Conservation (phyloP, 2,329 filamentous ascomycete genomes). For the Pseudocercospora musae region DNA sequence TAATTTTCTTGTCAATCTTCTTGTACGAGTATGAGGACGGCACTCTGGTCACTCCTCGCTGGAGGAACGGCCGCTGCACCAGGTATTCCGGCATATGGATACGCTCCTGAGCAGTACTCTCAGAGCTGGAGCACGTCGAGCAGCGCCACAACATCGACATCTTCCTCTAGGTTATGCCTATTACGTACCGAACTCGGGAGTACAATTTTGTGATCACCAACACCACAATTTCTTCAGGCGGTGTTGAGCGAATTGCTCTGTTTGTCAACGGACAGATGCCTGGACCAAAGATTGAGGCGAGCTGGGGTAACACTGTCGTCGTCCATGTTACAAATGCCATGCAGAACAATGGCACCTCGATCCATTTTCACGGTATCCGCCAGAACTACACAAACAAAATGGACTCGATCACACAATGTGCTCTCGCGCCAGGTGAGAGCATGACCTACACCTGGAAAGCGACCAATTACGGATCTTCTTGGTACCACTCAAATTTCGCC, state of each 20-base stretch:
- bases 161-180: slow-evolving; percentile 31
- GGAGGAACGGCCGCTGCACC: slow-evolving; percentile 5
- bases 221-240: slow-evolving; percentile 45
- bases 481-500: slow-evolving; percentile 43
- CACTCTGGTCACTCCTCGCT: slow-evolving; percentile 2
- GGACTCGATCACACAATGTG: slow-evolving; percentile 48
- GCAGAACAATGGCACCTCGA: slow-evolving; percentile 43
- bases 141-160: background rate
- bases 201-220: slow-evolving; percentile 33
- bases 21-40: slow-evolving; percentile 5
- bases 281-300: slow-evolving; percentile 46
- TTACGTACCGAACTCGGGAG: slow-evolving; percentile 40
- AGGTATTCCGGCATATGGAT: background rate
- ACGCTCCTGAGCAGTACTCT: slow-evolving; percentile 3
- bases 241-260: slow-evolving; percentile 29
- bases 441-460: slow-evolving; percentile 39
- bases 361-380: slow-evolving; percentile 50
- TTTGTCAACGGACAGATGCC: slow-evolving; percentile 48
- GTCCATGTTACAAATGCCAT: slow-evolving; percentile 30
- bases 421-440: slow-evolving; percentile 35
- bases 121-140: background rate
- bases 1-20: background rate
- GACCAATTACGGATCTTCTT: slow-evolving; percentile 36
- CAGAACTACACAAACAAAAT: slow-evolving; percentile 51
- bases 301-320: slow-evolving; percentile 41